These are phyloP conservation scores for Ramaria sp. DNA, from an alignment of 768 basidiomycete genomes.

Conservation along the genomic window DNA sequence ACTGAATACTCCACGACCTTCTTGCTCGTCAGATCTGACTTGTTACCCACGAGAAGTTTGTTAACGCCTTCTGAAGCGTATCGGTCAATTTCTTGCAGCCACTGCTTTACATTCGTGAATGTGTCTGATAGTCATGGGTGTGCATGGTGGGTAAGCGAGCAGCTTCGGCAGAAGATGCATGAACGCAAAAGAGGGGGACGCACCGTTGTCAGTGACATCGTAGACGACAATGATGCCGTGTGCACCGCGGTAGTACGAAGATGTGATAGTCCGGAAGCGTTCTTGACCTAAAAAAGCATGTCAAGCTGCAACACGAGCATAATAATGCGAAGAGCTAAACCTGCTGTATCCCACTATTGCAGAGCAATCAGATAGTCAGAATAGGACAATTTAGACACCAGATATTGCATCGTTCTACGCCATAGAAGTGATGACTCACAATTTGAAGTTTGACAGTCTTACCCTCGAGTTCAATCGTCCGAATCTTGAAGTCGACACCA, in stretches of 20 bases:
- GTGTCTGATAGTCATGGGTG: constrained; percentile 48
- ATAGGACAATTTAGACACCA: background rate
- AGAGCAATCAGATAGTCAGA: background rate
- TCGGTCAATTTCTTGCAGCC: constrained; percentile 86
- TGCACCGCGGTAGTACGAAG: constrained; percentile 98
- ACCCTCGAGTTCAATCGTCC: constrained; percentile 96
- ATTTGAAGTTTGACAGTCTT: constrained; percentile 99
- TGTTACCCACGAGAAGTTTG: constrained; percentile 97
- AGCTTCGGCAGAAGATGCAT: constrained; percentile 11
- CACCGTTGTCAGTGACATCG: constrained; percentile 91
- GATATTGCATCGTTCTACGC: background rate
- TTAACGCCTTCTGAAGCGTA: constrained; percentile 98
- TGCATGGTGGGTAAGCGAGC: constrained; percentile 14
- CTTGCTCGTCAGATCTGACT: constrained; percentile 96
- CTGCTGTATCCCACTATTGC: constrained; percentile 93
- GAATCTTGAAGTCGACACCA: constrained; percentile 98
- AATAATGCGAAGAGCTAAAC: constrained; percentile 26
- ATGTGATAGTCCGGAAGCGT: constrained; percentile 97
- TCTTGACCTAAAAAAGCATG: constrained; percentile 65
- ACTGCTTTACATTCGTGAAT: constrained; percentile 91
- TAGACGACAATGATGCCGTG: constrained; percentile 99
- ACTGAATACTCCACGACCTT: constrained; percentile 87
- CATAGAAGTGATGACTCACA: constrained; percentile 36
- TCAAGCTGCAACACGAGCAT: background rate
- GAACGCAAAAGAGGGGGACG: constrained; percentile 10